Percentiles rank a stretch among this genome's conserved stretches.
Evolutionary conservation across 495 filamentous ascomycete species (phyloP).

Genomic region (Penicillium arizonense): DNA sequence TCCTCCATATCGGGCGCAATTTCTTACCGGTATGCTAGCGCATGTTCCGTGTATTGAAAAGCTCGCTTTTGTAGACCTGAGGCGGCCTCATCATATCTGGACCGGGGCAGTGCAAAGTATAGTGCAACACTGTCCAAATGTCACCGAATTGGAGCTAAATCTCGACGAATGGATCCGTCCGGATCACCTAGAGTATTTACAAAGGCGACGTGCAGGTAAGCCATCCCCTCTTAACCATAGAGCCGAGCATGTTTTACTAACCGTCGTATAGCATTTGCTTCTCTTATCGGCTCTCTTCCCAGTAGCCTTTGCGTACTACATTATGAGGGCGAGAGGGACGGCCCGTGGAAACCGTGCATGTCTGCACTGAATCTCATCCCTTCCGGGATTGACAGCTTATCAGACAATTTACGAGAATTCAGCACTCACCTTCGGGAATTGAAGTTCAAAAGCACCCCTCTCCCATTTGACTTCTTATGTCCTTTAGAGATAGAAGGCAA

Average conservation of each 20-base stretch:
- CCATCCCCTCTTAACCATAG: neutral
- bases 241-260: neutral
- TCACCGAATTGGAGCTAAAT: neutral
- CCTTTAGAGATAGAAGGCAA: neutral
- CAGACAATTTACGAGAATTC: neutral
- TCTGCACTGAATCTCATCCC: constrained; percentile 1
- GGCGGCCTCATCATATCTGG: neutral
- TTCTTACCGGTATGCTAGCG: neutral
- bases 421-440: neutral
- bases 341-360: neutral
- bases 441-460: neutral
- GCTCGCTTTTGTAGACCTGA: neutral
- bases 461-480: neutral
- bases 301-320: neutral
- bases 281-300: neutral
- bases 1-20: neutral
- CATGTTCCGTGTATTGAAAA: neutral
- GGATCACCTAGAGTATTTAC: neutral
- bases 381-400: neutral
- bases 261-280: neutral
- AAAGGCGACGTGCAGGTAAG: neutral
- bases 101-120: neutral
- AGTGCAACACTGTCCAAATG: neutral
- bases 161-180: neutral
- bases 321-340: neutral